Conservation (phyloP, 140 eudicot species). For the Flaveria floridana region DNA sequence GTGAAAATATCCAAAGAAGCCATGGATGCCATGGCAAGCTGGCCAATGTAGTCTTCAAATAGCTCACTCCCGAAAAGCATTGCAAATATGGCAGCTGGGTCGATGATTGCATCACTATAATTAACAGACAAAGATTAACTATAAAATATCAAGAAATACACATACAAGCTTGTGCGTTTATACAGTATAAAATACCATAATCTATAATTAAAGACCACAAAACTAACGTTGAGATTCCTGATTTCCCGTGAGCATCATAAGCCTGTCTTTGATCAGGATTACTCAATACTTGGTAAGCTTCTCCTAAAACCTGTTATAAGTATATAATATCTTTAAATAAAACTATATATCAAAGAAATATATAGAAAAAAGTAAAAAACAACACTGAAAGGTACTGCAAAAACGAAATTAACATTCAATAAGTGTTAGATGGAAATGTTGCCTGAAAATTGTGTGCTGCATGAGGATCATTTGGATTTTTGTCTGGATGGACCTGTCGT, state of each 20-base stretch:
- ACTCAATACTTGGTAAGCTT: conserved; percentile 97
- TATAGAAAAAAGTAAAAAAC: too few relatives aligned
- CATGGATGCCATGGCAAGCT: conserved; percentile 99
- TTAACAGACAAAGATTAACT: conserved; percentile 11
- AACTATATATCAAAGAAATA: not conserved
- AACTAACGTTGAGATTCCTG: conserved; percentile 94
- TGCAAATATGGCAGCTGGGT: conserved; percentile 96
- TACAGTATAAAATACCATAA: conserved; percentile 22
- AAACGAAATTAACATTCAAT: not conserved
- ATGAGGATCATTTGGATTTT: conserved; percentile 87
- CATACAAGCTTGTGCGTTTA: not conserved
- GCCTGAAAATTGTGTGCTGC: conserved; percentile 97
- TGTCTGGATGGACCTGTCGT: conserved; percentile 95
- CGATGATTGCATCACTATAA: conserved; percentile 88
- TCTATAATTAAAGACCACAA: conserved; percentile 28
- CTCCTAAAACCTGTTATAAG: conserved; percentile 71
- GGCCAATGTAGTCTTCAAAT: conserved; percentile 96
- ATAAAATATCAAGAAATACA: conserved; percentile 1
- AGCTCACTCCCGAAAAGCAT: conserved; percentile 99
- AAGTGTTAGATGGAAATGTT: conserved; percentile 15
- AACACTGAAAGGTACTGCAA: not conserved
- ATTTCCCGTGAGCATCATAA: conserved; percentile 82
- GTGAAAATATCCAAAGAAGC: conserved; percentile 85
- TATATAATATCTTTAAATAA: not conserved
- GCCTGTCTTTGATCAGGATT: conserved; percentile 86